A percentile compares a stretch with the other conserved stretches of the same genome.
Evolutionary conservation across 1,139 yeast species (phyloP).

Genomic region (Debaryomyces subglobosus): DNA sequence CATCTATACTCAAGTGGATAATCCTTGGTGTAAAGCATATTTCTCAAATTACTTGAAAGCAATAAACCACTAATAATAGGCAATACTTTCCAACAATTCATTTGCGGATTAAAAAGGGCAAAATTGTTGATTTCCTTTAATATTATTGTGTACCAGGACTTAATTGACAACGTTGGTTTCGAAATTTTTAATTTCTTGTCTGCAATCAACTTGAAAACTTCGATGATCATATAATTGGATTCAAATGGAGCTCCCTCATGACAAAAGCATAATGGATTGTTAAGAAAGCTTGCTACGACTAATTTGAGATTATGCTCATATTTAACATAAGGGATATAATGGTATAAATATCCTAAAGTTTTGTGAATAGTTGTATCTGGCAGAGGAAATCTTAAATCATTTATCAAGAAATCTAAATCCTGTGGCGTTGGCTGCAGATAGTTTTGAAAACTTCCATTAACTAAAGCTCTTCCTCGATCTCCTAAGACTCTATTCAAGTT

Average conservation of each 20-base stretch:
- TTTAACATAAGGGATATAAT: slow-evolving; percentile 64
- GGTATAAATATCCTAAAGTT: slow-evolving; percentile 55
- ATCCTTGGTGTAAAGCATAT: slow-evolving; percentile 33
- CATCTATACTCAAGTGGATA: slow-evolving; percentile 33
- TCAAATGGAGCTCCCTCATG: slow-evolving; percentile 38
- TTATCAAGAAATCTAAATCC: slow-evolving; percentile 51
- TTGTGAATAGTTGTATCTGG: slow-evolving; percentile 35
- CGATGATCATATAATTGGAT: slow-evolving; percentile 43
- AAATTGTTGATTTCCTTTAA: slow-evolving; percentile 40
- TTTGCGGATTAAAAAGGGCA: slow-evolving; percentile 28
- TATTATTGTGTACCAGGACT: slow-evolving; percentile 52
- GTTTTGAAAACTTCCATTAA: neutral
- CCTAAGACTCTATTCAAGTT: slow-evolving; percentile 23
- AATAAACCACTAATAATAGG: slow-evolving; percentile 61
- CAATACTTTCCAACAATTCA: slow-evolving; percentile 56
- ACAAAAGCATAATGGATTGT: slow-evolving; percentile 50
- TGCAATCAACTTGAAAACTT: slow-evolving; percentile 50
- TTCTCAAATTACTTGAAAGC: slow-evolving; percentile 42
- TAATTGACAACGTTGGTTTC: slow-evolving; percentile 60
- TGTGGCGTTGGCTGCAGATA: slow-evolving; percentile 29
- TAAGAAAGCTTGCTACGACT: slow-evolving; percentile 52
- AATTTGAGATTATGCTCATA: slow-evolving; percentile 58
- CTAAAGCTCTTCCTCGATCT: slow-evolving; percentile 26
- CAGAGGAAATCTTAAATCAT: slow-evolving; percentile 47
- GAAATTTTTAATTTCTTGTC: slow-evolving; percentile 60